Conservation (phyloP, 2,329 filamentous ascomycete genomes). For the Pyricularia grisea region DNA sequence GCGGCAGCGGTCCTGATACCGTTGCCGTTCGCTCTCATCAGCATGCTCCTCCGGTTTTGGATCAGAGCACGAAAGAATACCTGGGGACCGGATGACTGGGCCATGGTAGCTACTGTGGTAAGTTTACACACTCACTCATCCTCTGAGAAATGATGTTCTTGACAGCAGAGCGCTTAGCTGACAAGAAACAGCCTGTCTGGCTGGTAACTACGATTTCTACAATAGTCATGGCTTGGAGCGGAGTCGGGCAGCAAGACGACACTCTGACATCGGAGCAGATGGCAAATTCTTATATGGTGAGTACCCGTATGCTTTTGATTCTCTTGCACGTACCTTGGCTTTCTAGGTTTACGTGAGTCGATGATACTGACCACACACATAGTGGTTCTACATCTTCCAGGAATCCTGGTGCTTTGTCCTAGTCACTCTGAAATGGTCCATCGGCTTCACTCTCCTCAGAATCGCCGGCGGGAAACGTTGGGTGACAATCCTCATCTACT, state of each 20-base stretch:
- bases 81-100: not conserved
- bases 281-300: not conserved
- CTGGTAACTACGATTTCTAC: not conserved
- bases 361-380: not conserved
- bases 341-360: not conserved
- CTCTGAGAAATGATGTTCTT: not conserved
- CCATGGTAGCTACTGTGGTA: not conserved
- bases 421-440: not conserved
- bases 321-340: not conserved
- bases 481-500: not conserved
- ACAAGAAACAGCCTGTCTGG: not conserved
- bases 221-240: not conserved
- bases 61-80: not conserved
- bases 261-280: not conserved
- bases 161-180: not conserved
- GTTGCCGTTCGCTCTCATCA: not conserved
- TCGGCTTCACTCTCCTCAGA: not conserved
- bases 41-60: not conserved
- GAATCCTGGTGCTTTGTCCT: not conserved
- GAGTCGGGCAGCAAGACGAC: not conserved
- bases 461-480: not conserved
- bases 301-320: not conserved
- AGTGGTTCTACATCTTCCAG: not conserved
- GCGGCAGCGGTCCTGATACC: not conserved
- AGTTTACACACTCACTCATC: not conserved